phyloP scores from a whole-genome alignment of 2,329 filamentous ascomycete genomes.

The Diaporthe humulicola region DNA sequence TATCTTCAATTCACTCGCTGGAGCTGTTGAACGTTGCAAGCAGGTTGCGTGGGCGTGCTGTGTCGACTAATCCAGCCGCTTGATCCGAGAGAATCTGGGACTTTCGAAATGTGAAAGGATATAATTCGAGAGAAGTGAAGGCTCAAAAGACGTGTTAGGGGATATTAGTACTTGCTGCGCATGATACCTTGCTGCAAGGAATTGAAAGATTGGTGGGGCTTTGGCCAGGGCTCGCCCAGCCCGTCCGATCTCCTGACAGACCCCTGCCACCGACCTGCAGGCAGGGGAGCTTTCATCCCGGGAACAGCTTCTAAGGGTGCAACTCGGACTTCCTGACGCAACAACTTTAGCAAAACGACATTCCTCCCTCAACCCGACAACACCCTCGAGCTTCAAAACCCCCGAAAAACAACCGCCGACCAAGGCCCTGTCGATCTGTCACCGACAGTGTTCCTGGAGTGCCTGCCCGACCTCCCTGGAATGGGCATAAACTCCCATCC shows the following conservation, averaged over 20 bases:
- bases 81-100: background rate
- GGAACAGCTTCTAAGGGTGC: background rate
- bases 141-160: background rate
- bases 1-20: background rate
- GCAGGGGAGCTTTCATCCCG: slow-evolving; percentile 8
- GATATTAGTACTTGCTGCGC: background rate
- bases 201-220: background rate
- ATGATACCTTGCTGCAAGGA: background rate
- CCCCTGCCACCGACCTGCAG: background rate
- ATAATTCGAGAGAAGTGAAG: background rate
- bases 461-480: background rate
- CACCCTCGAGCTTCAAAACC: no score
- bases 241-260: slow-evolving; percentile 1
- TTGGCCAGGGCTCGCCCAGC: background rate
- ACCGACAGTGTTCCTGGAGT: background rate
- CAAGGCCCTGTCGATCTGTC: no score
- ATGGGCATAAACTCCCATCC: no score
- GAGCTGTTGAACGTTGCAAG: background rate
- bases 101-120: no score
- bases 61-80: background rate
- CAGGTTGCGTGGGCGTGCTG: background rate
- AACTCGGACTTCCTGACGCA: background rate
- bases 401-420: background rate
- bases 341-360: background rate
- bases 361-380: background rate